A percentile compares a stretch with the other conserved stretches of the same genome.
Evolutionary conservation across 192 early-diverging fungal genomes (phyloP).

Genomic region (Coemansia sp.): DNA sequence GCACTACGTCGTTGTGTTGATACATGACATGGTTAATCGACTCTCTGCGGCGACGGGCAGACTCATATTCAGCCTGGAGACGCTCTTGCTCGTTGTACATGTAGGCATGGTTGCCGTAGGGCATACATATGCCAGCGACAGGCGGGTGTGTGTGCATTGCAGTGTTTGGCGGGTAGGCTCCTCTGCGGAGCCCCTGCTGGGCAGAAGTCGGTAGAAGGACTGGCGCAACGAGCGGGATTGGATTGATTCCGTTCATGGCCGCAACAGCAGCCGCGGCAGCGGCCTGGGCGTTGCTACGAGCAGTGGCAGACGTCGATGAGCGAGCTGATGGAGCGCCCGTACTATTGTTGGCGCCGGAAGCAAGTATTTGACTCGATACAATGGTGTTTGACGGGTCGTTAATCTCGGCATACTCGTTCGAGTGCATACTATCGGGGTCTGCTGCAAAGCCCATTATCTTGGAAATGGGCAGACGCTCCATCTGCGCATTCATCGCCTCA

Average conservation of each 20-base stretch:
- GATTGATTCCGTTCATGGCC: slow-evolving; percentile 27
- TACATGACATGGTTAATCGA: slow-evolving; percentile 61
- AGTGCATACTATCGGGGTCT: slow-evolving; percentile 10
- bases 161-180: slow-evolving; percentile 21
- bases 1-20: slow-evolving; percentile 78
- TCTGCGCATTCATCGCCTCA: slow-evolving; percentile 34
- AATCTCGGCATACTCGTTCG: slow-evolving; percentile 35
- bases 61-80: slow-evolving; percentile 42
- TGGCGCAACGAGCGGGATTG: slow-evolving; percentile 22
- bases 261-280: slow-evolving; percentile 43
- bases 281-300: slow-evolving; percentile 41
- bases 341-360: slow-evolving; percentile 48
- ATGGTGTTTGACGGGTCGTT: slow-evolving; percentile 47
- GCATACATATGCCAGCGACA: slow-evolving; percentile 25
- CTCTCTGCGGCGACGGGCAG: slow-evolving; percentile 35
- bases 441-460: slow-evolving; percentile 42
- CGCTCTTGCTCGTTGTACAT: slow-evolving; percentile 49
- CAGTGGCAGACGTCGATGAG: slow-evolving; percentile 25
- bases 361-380: slow-evolving; percentile 38
- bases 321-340: slow-evolving; percentile 31
- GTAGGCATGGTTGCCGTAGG: slow-evolving; percentile 43
- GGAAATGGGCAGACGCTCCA: slow-evolving; percentile 19
- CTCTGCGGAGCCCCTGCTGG: slow-evolving; percentile 39
- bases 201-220: slow-evolving; percentile 15
- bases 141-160: slow-evolving; percentile 4